phyloP scores from a whole-genome alignment of 2,329 filamentous ascomycete species.

The Neopestalotiopsis clavispora region DNA sequence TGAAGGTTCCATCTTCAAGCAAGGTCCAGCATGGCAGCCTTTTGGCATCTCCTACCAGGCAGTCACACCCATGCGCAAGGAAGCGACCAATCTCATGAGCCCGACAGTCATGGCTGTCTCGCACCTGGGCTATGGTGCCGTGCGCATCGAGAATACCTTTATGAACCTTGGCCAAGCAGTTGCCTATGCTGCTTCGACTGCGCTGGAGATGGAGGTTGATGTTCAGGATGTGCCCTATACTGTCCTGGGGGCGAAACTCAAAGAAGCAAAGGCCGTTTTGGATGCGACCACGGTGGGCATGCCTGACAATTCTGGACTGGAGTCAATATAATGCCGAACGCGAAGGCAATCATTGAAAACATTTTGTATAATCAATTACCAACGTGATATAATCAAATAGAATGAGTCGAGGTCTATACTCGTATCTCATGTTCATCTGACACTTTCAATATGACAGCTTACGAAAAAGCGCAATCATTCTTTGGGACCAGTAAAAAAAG shows the following conservation, averaged over 20 bases:
- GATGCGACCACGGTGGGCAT: neutral
- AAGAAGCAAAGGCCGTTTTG: neutral
- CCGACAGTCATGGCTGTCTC: conserved; percentile 21
- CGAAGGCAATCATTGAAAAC: no score
- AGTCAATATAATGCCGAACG: no score
- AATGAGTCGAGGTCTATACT: no score
- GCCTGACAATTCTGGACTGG: neutral
- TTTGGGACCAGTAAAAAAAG: no score
- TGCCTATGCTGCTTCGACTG: conserved; percentile 17
- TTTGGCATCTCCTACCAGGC: conserved; percentile 24
- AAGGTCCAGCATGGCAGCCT: conserved; percentile 23
- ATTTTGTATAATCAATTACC: no score
- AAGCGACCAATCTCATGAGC: conserved; percentile 22
- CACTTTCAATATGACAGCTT: no score
- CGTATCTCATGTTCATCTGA: no score
- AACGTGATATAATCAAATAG: no score
- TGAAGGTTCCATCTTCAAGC: conserved; percentile 29
- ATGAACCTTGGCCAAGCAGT: conserved; percentile 15
- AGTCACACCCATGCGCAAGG: conserved; percentile 19
- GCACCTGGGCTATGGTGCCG: conserved; percentile 20
- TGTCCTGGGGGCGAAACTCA: neutral
- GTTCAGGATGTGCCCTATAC: conserved; percentile 10
- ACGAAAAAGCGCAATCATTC: no score
- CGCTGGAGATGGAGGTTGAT: neutral
- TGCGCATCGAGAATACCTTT: conserved; percentile 16